Evolutionary conservation across 2,329 filamentous ascomycete genomes (phyloP).

Genomic region (Xylaria sp.): DNA sequence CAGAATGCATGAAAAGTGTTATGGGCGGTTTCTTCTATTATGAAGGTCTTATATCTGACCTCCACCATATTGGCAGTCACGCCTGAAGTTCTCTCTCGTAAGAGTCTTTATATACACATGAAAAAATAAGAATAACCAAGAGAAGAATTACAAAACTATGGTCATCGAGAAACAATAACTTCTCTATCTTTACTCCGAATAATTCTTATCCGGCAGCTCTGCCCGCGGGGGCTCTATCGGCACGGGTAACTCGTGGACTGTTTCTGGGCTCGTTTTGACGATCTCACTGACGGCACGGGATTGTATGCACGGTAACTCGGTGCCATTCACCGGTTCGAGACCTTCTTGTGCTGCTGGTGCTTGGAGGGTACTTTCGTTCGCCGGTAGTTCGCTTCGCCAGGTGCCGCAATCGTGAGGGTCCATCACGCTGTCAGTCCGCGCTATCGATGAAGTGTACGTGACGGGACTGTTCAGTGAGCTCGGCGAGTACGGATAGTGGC

Average conservation of each 20-base stretch:
- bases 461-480: slow-evolving; percentile 9
- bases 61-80: neutral
- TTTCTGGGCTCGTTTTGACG: slow-evolving; percentile 21
- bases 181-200: slow-evolving; percentile 16
- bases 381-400: slow-evolving; percentile 16
- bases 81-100: neutral
- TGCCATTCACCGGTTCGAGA: neutral
- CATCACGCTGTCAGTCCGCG: neutral
- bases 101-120: neutral
- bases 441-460: slow-evolving; percentile 4
- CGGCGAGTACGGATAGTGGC: slow-evolving; percentile 15
- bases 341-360: slow-evolving; percentile 8
- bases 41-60: neutral
- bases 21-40: neutral
- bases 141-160: neutral
- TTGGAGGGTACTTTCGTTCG: slow-evolving; percentile 7
- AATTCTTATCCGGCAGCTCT: slow-evolving; percentile 27
- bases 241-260: slow-evolving; percentile 25
- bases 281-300: slow-evolving; percentile 14
- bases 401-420: neutral
- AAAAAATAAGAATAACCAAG: neutral
- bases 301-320: slow-evolving; percentile 12
- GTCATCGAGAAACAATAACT: too few relatives aligned
- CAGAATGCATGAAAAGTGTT: neutral
- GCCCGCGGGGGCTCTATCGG: slow-evolving; percentile 19